Evolutionary conservation across 2,329 filamentous ascomycete species (phyloP).

Genomic region (Colletotrichum lentis): DNA sequence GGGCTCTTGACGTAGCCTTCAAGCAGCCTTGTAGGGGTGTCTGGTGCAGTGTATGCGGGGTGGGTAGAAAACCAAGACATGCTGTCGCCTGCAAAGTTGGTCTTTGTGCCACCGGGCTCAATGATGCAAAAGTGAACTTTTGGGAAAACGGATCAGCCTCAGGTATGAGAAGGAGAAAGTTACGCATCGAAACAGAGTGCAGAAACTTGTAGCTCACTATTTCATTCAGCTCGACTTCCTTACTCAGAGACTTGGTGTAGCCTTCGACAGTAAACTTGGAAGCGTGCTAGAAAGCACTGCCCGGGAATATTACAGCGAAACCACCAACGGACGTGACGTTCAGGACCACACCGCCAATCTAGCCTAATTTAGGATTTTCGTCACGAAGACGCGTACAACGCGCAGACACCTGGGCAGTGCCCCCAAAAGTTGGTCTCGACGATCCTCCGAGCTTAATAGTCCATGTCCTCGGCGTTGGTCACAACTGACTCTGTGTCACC

Average conservation of each 20-base stretch:
- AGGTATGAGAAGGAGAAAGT: background rate
- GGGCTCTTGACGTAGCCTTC: slow-evolving; percentile 20
- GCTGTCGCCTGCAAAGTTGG: slow-evolving; percentile 46
- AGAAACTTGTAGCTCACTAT: slow-evolving; percentile 44
- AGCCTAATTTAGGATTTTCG: slow-evolving; percentile 43
- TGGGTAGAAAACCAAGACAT: slow-evolving; percentile 42
- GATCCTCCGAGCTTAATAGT: slow-evolving; percentile 3
- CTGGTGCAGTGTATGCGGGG: slow-evolving; percentile 48
- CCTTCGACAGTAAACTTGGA: slow-evolving; percentile 58
- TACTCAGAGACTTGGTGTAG: slow-evolving; percentile 55
- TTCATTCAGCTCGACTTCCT: slow-evolving; percentile 55
- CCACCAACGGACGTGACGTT: slow-evolving; percentile 65
- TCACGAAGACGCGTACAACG: slow-evolving; percentile 50
- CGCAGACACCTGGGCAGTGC: slow-evolving; percentile 50
- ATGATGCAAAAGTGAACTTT: slow-evolving; percentile 52
- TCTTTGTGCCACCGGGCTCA: slow-evolving; percentile 53
- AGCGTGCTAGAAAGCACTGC: slow-evolving; percentile 51
- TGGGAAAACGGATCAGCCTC: background rate
- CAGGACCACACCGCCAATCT: slow-evolving; percentile 59
- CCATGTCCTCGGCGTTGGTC: background rate
- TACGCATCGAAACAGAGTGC: background rate
- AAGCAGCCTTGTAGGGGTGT: slow-evolving; percentile 44
- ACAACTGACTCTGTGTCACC: slow-evolving; percentile 18
- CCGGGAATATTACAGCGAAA: slow-evolving; percentile 47
- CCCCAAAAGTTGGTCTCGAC: slow-evolving; percentile 56